Evolutionary conservation across 441 rosid species (phyloP).

Genomic region (Croton laevigatus): DNA sequence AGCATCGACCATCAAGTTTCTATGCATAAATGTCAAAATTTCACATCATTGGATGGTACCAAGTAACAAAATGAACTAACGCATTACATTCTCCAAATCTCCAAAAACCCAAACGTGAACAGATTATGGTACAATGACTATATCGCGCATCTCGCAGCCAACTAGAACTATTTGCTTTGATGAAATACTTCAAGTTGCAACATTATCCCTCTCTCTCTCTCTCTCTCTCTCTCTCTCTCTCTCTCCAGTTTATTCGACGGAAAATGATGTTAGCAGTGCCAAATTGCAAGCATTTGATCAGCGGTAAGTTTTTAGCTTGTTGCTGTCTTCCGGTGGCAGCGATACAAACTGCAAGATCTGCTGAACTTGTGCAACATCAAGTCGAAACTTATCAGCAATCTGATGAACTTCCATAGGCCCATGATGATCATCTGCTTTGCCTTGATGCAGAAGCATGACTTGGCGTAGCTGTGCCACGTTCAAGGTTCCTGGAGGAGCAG

Average conservation of each 20-base stretch:
- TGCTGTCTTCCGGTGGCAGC: conserved; percentile 58
- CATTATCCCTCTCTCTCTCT: background rate
- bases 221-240: no score
- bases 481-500: conserved; percentile 65
- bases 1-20: no score
- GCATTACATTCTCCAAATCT: no score
- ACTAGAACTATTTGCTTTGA: background rate
- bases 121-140: conserved; percentile 12
- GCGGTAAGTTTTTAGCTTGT: conserved; percentile 33
- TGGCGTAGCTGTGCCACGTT: conserved; percentile 78
- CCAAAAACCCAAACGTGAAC: background rate
- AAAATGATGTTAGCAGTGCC: conserved; percentile 11
- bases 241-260: conserved; percentile 25
- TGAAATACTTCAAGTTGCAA: background rate
- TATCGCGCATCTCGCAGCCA: background rate
- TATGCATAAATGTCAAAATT: no score
- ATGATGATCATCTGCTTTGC: conserved; percentile 67
- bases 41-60: no score
- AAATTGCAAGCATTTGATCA: conserved; percentile 13
- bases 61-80: no score
- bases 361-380: conserved; percentile 59
- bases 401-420: conserved; percentile 57
- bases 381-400: conserved; percentile 62
- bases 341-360: conserved; percentile 53
- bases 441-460: conserved; percentile 70